Base-by-base conservation (phyloP, 1,139 yeast genomes). In the Casaregolazyma lundiana region DNA sequence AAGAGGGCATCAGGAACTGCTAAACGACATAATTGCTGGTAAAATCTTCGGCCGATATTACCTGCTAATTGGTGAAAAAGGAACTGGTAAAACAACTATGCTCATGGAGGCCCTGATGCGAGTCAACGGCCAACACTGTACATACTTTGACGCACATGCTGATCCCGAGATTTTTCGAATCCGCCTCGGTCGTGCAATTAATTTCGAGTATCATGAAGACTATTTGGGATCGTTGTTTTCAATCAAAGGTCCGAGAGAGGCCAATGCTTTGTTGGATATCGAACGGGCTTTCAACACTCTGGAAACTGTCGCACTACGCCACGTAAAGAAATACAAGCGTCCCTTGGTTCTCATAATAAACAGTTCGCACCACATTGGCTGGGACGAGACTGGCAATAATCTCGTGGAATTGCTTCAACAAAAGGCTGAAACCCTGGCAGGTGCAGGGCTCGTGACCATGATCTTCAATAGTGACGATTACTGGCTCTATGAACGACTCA, bases 161-260 rank as follows among this genome's bases (percentile, higher is more conserved):
- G 95, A 86, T 60, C 89, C 94, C 0, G 95, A 86, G 62, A 81
- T 86, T 45, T 83, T 86, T 61, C 71, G 95, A 51, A 76, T 86
- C 18, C 67, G 95, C 43, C 68, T 86, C 6, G 95, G 95, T 2
- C 76, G 78, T 53, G 92, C 95, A 0, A 68, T 86, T 42, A 80
- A 84, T 53, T 86, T 81, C 62, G 80, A 81, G 34, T 86, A 75
- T 59, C 83, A 77, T 54, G 95, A 86, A 59, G 95, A 86, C 62
- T 86, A 86, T 60, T 80, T 86, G 50, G 95, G 95, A 0, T 80
- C 90, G 0, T 67, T 86, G 47, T 86, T 86, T 55, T 81, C 88
- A n/a, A 83, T 86, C 46, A 68, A 87, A 37, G 95, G 95, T 0
- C 95, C 95, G 6, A 72, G 95, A 52, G 95, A 86, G 54, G 83